These are phyloP conservation scores for Pleurotus ostreatus DNA, from an alignment of 768 basidiomycete species.

Conservation along the genomic window DNA sequence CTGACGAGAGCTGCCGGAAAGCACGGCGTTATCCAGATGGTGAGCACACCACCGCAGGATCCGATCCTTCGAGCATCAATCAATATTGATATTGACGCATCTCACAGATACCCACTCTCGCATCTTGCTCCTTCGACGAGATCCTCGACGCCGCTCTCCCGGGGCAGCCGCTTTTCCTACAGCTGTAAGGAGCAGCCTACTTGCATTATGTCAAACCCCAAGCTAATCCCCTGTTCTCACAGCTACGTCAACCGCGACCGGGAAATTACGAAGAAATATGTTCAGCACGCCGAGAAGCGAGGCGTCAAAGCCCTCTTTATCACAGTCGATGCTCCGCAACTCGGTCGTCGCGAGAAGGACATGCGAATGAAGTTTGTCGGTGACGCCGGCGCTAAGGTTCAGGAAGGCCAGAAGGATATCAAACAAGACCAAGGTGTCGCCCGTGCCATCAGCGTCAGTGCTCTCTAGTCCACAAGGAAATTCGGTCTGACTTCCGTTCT, in stretches of 20 bases:
- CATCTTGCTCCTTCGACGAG: conserved; percentile 95
- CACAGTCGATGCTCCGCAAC: conserved; percentile 95
- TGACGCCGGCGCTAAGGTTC: conserved; percentile 51
- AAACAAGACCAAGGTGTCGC: conserved; percentile 91
- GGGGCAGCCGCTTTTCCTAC: conserved; percentile 81
- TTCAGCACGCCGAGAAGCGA: conserved; percentile 85
- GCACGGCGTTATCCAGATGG: conserved; percentile 56
- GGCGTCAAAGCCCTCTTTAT: conserved; percentile 95
- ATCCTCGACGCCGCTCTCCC: conserved; percentile 80
- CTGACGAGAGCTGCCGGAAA: conserved; percentile 86
- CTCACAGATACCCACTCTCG: conserved; percentile 85
- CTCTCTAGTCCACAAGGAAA: background rate
- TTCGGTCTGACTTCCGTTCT: background rate
- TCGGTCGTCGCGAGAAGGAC: conserved; percentile 94
- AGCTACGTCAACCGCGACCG: conserved; percentile 93
- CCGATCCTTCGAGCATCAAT: too few relatives aligned
- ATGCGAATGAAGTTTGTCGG: conserved; percentile 97
- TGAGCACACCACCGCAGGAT: conserved; percentile 9
- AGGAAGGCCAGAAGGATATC: conserved; percentile 50
- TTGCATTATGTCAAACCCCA: background rate
- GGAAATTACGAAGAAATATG: conserved; percentile 76
- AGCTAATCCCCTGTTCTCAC: conserved; percentile 1
- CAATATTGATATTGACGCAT: background rate
- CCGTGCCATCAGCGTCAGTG: conserved; percentile 80
- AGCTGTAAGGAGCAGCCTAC: conserved; percentile 48